phyloP scores from a whole-genome alignment of 371 early-diverging fungal genomes.

The Apophysomyces elegans region DNA sequence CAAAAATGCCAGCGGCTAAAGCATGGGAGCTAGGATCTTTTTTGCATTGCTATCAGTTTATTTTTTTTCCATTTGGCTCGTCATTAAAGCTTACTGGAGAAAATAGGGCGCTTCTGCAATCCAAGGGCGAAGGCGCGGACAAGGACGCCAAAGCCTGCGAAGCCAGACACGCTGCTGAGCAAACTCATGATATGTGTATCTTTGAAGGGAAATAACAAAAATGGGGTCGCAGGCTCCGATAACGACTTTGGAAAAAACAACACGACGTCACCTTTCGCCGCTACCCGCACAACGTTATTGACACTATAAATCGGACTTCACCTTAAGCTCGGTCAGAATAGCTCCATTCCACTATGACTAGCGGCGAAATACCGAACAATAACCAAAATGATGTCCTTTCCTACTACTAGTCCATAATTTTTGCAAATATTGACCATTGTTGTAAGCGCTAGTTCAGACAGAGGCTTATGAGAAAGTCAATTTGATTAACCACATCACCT shows the following conservation, averaged over 20 bases:
- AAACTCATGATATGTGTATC: conserved; percentile 40
- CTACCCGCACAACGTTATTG: no score
- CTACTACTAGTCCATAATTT: no score
- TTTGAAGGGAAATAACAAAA: conserved; percentile 15
- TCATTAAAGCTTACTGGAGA: conserved; percentile 39
- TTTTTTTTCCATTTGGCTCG: background rate
- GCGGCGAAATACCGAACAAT: no score
- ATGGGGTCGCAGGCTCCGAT: background rate
- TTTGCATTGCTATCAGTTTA: conserved; percentile 15
- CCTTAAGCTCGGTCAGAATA: no score
- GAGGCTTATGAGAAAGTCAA: no score
- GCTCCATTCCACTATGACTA: no score
- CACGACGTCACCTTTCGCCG: background rate
- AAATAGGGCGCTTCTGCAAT: conserved; percentile 53
- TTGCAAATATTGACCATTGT: no score
- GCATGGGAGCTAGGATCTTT: conserved; percentile 44
- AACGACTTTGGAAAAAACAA: background rate
- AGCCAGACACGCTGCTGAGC: conserved; percentile 53
- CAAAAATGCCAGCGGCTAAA: conserved; percentile 49
- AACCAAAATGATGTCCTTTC: no score
- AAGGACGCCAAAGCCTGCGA: conserved; percentile 57
- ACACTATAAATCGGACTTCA: no score
- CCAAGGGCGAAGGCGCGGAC: conserved; percentile 59
- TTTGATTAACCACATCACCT: no score
- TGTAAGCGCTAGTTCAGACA: no score